Conservation (phyloP, 495 filamentous ascomycete genomes). For the Aspergillus bertholletiae region DNA sequence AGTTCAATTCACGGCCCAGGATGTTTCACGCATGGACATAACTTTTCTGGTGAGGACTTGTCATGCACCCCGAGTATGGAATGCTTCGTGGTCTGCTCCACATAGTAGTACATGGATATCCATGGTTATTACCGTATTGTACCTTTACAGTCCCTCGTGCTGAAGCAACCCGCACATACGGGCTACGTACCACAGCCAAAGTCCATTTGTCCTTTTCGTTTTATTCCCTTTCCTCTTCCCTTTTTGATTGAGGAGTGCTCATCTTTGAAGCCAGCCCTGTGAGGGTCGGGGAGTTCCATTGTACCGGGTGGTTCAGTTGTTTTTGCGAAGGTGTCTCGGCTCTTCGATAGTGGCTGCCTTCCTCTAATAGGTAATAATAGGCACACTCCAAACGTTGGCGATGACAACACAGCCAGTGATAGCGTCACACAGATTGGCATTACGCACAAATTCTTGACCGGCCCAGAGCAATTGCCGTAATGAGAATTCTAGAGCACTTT, state of each 20-base stretch:
- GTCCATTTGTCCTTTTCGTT: not conserved
- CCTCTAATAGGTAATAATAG: not conserved
- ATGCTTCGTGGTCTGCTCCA: constrained; percentile 6
- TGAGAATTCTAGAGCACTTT: not conserved
- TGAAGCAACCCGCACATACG: not conserved
- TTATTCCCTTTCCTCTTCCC: not conserved
- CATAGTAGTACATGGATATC: not conserved
- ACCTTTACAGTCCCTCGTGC: not conserved
- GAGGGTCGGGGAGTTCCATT: not conserved
- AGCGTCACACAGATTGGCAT: not conserved
- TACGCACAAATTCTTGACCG: constrained; percentile 1
- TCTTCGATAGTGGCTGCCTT: not conserved
- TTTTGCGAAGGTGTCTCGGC: too few species aligned
- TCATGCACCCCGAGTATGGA: constrained; percentile 1
- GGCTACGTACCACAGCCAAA: not conserved
- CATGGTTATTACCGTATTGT: constrained; percentile 4
- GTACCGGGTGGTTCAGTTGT: not conserved
- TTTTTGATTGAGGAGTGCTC: not conserved
- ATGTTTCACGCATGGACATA: not conserved
- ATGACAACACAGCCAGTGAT: not conserved
- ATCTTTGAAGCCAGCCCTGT: not conserved
- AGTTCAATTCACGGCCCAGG: not conserved
- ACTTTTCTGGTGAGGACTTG: not conserved
- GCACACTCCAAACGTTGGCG: not conserved
- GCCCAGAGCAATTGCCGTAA: not conserved